These are phyloP conservation scores for Aspergillus ostianus DNA, from an alignment of 495 filamentous ascomycete genomes.

Conservation along the genomic window DNA sequence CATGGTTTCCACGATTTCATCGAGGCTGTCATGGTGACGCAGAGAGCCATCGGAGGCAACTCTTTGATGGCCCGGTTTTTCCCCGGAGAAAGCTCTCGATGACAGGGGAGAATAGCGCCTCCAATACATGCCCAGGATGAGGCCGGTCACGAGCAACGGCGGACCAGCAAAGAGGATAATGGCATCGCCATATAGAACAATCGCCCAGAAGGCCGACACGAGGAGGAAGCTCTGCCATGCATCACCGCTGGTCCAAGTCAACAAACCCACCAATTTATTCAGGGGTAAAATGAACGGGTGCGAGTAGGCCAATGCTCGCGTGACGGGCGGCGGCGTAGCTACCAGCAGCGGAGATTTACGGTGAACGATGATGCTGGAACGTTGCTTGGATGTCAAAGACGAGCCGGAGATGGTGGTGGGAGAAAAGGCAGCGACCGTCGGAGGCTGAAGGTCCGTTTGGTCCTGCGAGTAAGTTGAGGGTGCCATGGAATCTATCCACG, in stretches of 20 bases:
- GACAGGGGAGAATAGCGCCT: slow-evolving; percentile 87
- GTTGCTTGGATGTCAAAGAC: slow-evolving; percentile 67
- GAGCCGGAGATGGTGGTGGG: slow-evolving; percentile 70
- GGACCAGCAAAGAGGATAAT: slow-evolving; percentile 80
- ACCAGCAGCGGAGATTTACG: slow-evolving; percentile 92
- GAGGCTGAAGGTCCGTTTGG: slow-evolving; percentile 52
- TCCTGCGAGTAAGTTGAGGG: slow-evolving; percentile 41
- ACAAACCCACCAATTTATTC: slow-evolving; percentile 75
- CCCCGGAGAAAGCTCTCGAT: slow-evolving; percentile 71
- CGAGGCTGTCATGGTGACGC: slow-evolving; percentile 79
- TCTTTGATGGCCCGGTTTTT: slow-evolving; percentile 52
- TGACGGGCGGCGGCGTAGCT: slow-evolving; percentile 91
- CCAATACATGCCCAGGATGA: slow-evolving; percentile 92
- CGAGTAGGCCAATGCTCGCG: slow-evolving; percentile 86
- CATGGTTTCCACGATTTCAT: slow-evolving; percentile 94
- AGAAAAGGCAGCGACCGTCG: slow-evolving; percentile 83
- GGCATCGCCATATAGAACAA: slow-evolving; percentile 80
- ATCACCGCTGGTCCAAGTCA: slow-evolving; percentile 92
- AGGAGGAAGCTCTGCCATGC: slow-evolving; percentile 96
- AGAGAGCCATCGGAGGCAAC: slow-evolving; percentile 59
- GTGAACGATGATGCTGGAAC: slow-evolving; percentile 90
- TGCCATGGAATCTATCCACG: slow-evolving; percentile 64
- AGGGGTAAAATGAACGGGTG: slow-evolving; percentile 88
- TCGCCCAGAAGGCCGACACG: slow-evolving; percentile 78
- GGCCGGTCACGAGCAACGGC: slow-evolving; percentile 68